phyloP scores from a whole-genome alignment of 257 asterid species.

The Solanum paucissectum region DNA sequence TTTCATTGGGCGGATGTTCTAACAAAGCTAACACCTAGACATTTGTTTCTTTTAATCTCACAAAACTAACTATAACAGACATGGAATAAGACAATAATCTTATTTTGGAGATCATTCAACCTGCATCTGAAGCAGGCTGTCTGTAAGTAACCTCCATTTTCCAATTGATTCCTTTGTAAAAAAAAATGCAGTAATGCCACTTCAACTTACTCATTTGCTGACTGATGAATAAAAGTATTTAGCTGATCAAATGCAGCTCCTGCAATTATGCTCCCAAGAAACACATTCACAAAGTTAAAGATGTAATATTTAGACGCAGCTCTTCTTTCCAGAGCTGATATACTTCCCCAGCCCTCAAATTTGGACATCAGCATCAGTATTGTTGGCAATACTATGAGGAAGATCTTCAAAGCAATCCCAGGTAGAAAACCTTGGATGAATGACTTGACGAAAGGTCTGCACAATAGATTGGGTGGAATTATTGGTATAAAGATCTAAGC shows the following conservation, averaged over 20 bases:
- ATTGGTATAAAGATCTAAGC: background rate
- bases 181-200: background rate
- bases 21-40: background rate
- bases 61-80: background rate
- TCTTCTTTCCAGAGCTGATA: conserved; percentile 68
- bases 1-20: background rate
- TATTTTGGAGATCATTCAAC: background rate
- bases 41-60: background rate
- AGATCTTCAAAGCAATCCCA: conserved; percentile 86
- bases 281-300: conserved; percentile 81
- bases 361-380: conserved; percentile 85
- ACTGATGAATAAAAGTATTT: conserved; percentile 47
- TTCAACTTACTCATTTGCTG: conserved; percentile 62
- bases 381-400: conserved; percentile 69
- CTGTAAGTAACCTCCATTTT: background rate
- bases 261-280: conserved; percentile 71
- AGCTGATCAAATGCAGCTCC: conserved; percentile 93
- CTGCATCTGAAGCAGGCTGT: background rate
- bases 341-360: conserved; percentile 76
- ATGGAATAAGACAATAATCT: background rate
- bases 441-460: conserved; percentile 83
- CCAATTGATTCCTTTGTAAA: background rate
- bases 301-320: conserved; percentile 60
- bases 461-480: conserved; percentile 3
- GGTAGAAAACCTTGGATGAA: conserved; percentile 91